Evolutionary conservation across 495 filamentous ascomycete genomes (phyloP).

Genomic region (Recurvomyces mirabilis): DNA sequence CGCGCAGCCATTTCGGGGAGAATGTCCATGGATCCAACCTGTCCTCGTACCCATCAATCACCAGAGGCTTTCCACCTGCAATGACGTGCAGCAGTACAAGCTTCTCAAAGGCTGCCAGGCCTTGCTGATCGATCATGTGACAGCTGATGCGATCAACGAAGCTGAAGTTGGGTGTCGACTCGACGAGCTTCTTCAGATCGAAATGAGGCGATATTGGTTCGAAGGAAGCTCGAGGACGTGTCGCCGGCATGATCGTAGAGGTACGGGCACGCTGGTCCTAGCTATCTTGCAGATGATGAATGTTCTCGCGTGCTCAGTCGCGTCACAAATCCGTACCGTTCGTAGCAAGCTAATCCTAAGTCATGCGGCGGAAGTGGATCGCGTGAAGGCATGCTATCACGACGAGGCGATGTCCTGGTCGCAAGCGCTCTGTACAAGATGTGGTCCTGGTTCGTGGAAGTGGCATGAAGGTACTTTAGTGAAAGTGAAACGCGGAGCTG

Average conservation of each 20-base stretch:
- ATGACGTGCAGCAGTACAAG: conserved; percentile 70
- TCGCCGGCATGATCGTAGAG: conserved; percentile 51
- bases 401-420: neutral
- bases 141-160: conserved; percentile 65
- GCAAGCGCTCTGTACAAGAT: neutral
- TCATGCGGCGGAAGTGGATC: no score
- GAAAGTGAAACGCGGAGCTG: no score
- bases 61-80: conserved; percentile 69
- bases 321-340: no score
- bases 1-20: conserved; percentile 63
- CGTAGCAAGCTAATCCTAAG: no score
- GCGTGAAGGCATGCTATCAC: no score
- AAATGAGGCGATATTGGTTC: conserved; percentile 77
- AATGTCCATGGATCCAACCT: conserved; percentile 63
- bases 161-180: conserved; percentile 69
- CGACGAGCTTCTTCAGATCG: conserved; percentile 59
- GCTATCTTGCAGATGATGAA: no score
- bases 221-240: conserved; percentile 58
- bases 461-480: no score
- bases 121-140: conserved; percentile 59
- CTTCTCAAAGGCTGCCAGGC: conserved; percentile 65
- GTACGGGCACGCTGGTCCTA: neutral
- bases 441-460: neutral
- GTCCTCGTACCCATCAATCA: conserved; percentile 72
- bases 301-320: no score